phyloP scores from a whole-genome alignment of 345 rosid genomes.

The Linum trigynum region DNA sequence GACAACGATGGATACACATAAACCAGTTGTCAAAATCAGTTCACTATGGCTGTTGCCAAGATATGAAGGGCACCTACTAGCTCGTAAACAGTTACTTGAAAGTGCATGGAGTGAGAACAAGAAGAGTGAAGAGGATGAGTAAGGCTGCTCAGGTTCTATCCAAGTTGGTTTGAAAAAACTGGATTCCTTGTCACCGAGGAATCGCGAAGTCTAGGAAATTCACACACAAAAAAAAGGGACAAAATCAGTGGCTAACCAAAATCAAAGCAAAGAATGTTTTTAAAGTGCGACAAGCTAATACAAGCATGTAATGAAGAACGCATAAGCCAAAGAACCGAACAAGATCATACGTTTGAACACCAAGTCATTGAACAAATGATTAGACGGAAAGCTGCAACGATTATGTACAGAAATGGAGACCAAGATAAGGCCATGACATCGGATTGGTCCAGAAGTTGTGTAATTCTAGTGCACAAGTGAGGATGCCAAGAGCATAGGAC shows the following conservation, averaged over 20 bases:
- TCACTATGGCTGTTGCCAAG: background rate
- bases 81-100: background rate
- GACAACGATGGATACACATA: too few relatives aligned
- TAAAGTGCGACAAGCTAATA: background rate
- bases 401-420: background rate
- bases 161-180: background rate
- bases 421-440: background rate
- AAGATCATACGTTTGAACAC: too few relatives aligned
- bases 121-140: background rate
- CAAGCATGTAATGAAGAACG: background rate
- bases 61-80: background rate
- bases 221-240: background rate
- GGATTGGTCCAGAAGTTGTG: too few relatives aligned
- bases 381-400: too few relatives aligned
- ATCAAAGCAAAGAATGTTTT: background rate
- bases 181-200: background rate
- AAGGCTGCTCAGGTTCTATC: too few relatives aligned
- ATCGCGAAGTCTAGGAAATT: background rate
- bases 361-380: too few relatives aligned
- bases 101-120: background rate
- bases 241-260: background rate
- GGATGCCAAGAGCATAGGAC: too few relatives aligned
- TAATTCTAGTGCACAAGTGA: too few relatives aligned
- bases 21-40: background rate
- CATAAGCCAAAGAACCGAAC: too few relatives aligned